A percentile compares a stretch with the other conserved stretches of the same genome.
Conservation (phyloP, 257 asterid species). For the Ballota nigra region DNA sequence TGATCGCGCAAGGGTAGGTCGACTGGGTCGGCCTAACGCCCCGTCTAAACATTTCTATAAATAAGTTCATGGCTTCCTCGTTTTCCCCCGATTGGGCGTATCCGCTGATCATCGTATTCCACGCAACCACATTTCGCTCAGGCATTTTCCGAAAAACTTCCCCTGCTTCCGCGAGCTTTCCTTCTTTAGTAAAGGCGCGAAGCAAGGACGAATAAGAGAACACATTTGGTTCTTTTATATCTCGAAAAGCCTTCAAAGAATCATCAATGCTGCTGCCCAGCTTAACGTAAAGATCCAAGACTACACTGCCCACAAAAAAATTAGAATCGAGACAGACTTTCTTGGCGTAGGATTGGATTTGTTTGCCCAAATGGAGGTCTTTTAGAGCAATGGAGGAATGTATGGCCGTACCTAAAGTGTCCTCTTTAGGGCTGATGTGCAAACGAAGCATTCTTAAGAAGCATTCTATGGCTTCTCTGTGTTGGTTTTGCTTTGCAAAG, state of each 20-base stretch:
- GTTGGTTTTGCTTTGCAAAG: conserved; percentile 47
- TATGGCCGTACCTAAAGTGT: conserved; percentile 62
- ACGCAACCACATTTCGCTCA: conserved; percentile 62
- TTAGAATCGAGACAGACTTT: conserved; percentile 49
- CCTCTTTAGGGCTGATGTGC: conserved; percentile 57
- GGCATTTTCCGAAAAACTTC: conserved; percentile 49
- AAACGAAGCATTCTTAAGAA: conserved; percentile 50
- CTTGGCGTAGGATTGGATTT: conserved; percentile 48
- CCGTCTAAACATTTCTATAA: conserved; percentile 66
- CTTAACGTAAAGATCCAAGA: conserved; percentile 66
- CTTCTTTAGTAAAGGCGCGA: conserved; percentile 53
- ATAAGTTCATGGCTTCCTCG: conserved; percentile 68
- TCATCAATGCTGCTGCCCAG: conserved; percentile 38
- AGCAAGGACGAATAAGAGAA: conserved; percentile 70
- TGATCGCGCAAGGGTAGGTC: conserved; percentile 58
- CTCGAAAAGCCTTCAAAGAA: conserved; percentile 47
- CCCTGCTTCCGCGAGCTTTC: conserved; percentile 56
- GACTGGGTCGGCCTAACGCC: conserved; percentile 52
- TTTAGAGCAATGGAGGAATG: conserved; percentile 51
- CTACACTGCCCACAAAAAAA: conserved; percentile 69
- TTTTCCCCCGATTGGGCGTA: conserved; percentile 64
- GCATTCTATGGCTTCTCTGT: conserved; percentile 44
- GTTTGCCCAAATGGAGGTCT: conserved; percentile 60
- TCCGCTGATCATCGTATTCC: conserved; percentile 87
- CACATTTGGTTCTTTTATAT: conserved; percentile 61